Conservation (phyloP, 2,329 filamentous ascomycete species). For the Beauveria scarabaeidicola region DNA sequence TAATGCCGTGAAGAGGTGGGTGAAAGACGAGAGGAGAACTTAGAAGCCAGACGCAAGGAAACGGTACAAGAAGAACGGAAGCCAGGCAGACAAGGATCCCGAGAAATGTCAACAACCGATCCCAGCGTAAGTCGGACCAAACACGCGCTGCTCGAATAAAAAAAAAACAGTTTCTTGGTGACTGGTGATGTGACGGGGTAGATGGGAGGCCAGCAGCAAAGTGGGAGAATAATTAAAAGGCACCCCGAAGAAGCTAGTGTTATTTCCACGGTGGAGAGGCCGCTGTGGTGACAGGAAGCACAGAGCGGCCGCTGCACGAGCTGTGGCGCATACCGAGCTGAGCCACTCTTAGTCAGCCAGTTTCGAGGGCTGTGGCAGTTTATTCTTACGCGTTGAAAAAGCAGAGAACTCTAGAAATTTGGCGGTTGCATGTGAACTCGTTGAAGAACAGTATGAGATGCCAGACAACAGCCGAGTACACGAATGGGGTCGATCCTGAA, state of each 20-base stretch:
- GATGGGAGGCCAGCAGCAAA: constrained; percentile 15
- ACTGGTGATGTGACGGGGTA: constrained; percentile 10
- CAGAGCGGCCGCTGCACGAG: neutral
- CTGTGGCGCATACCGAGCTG: neutral
- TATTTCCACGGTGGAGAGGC: constrained; percentile 7
- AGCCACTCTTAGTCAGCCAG: neutral
- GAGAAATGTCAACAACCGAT: constrained; percentile 3
- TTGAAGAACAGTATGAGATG: no score
- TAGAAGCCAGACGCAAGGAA: constrained; percentile 8
- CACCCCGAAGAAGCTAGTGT: constrained; percentile 9
- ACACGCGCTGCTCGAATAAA: constrained; percentile 11
- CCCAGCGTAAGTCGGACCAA: constrained; percentile 8
- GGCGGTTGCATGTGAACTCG: no score
- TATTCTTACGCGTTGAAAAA: no score
- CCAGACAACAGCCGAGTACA: no score
- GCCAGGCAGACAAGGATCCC: constrained; percentile 10
- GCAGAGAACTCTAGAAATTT: neutral
- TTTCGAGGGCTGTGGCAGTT: neutral
- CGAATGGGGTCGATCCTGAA: no score
- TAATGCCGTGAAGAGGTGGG: constrained; percentile 9
- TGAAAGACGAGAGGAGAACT: constrained; percentile 17
- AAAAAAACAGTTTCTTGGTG: constrained; percentile 7
- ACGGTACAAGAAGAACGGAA: constrained; percentile 10
- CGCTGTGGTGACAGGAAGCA: neutral
- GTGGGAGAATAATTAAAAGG: constrained; percentile 11